Evolutionary conservation across 352 stramenopile species (phyloP), one percentile per base, ranked within the genome.

Genomic region (Pythium apleroticum): DNA sequence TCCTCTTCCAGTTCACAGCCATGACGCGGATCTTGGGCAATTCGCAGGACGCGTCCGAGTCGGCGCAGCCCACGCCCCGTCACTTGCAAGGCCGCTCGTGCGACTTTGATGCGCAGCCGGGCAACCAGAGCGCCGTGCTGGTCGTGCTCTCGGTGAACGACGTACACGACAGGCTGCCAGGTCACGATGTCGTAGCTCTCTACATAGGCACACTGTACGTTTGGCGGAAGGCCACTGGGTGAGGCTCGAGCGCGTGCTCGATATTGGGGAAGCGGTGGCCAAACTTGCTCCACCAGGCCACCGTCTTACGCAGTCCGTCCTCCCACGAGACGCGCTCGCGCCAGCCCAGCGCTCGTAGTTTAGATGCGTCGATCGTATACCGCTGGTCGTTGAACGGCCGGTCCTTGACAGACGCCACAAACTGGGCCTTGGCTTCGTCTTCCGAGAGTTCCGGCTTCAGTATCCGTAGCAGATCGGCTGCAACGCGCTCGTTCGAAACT

Each of bases 351-450:
- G 89, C 72, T 52, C 90, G 78, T 19, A 99, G 79, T 68, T 98
- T 98, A 8, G 65, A 67, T 43, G 84, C 89, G 60, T 99, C 96
- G 70, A 99, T 98, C 37, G 93, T 97, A 79, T 99, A 99, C 46
- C 97, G 84, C 63, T 98, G 90, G 79, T 99, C 96, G 74, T 98
- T 99, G 69, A 98, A 99, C n/a, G 96, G 84, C n/a, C 97, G 86
- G 75, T 99, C 97, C 15, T 78, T 53, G 14, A 91, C 87, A 63
- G 88, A 86, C 55, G 64, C 74, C 50, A 96, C 80, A 55, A 81
- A 75, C 48, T 82, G 72, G 41, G 88, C 71, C 63, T 89, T 78
- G 35, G 81, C 65, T 22, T 91, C 60, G 55, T 55, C 9, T 12
- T 63, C 39, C 4, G 22, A 74, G 64, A 4, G 59, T 37, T 31